Evolutionary conservation across 2,329 filamentous ascomycete species (phyloP).

Genomic region (Colletotrichum cordylinicola): DNA sequence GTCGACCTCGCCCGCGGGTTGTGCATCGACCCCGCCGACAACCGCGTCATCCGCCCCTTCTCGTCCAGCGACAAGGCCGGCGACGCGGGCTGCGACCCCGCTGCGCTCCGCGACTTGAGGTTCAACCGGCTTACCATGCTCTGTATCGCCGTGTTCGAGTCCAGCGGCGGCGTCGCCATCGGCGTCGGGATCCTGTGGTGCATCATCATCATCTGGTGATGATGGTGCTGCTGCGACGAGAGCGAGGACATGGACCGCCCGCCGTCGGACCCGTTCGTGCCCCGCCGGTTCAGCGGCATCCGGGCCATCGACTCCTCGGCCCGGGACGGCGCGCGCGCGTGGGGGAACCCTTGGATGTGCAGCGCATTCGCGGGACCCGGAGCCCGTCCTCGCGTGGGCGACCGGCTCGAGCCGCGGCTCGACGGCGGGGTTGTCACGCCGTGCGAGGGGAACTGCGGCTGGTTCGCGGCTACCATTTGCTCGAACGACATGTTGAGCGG

Average conservation of each 20-base stretch:
- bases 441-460: slow-evolving; percentile 24
- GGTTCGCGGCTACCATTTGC: slow-evolving; percentile 31
- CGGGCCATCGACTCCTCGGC: slow-evolving; percentile 9
- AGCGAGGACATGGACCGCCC: background rate
- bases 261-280: slow-evolving; percentile 19
- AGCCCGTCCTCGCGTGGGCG: slow-evolving; percentile 23
- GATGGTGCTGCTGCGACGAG: background rate
- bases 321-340: slow-evolving; percentile 17
- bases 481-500: slow-evolving; percentile 33
- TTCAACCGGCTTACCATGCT: slow-evolving; percentile 39
- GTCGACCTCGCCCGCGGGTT: slow-evolving; percentile 18
- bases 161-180: slow-evolving; percentile 30
- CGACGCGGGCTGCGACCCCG: slow-evolving; percentile 24
- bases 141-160: slow-evolving; percentile 31
- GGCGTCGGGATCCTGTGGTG: slow-evolving; percentile 23
- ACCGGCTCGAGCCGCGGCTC: slow-evolving; percentile 35
- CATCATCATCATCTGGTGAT: slow-evolving; percentile 1
- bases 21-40: background rate
- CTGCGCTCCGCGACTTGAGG: slow-evolving; percentile 30
- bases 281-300: slow-evolving; percentile 23
- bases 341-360: slow-evolving; percentile 19
- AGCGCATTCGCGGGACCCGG: background rate
- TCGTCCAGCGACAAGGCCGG: slow-evolving; percentile 23
- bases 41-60: background rate
- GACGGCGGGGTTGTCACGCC: slow-evolving; percentile 34